Conservation (phyloP, 129 eudicot species). For the Kitagawia praeruptora region DNA sequence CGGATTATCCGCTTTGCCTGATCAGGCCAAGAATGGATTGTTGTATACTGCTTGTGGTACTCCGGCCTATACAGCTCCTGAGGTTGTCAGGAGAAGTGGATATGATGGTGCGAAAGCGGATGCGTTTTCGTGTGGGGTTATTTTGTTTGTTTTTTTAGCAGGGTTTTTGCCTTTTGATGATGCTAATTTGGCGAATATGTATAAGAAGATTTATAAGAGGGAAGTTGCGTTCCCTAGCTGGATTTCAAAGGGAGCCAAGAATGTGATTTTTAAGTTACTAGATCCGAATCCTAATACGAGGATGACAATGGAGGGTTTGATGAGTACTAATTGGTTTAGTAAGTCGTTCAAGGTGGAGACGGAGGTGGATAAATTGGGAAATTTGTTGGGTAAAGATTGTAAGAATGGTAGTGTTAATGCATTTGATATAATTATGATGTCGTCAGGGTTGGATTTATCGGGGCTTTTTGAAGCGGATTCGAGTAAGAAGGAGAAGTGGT, state of each 20-base stretch:
- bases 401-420: conserved; percentile 9
- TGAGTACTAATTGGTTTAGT: conserved; percentile 52
- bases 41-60: conserved; percentile 85
- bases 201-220: conserved; percentile 50
- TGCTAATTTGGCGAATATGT: conserved; percentile 54
- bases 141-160: conserved; percentile 46
- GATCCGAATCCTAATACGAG: conserved; percentile 77
- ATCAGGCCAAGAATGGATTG: conserved; percentile 36
- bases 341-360: conserved; percentile 26
- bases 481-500: conserved; percentile 7
- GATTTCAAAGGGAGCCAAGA: conserved; percentile 43
- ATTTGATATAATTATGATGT: conserved; percentile 17
- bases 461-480: conserved; percentile 3
- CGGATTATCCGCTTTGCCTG: conserved; percentile 77
- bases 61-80: conserved; percentile 91
- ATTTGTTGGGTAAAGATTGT: conserved; percentile 6
- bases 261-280: conserved; percentile 39
- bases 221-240: conserved; percentile 46
- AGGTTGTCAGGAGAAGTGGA: conserved; percentile 55
- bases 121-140: conserved; percentile 92
- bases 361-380: background rate
- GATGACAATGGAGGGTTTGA: conserved; percentile 39
- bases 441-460: conserved; percentile 12
- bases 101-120: conserved; percentile 86
- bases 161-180: conserved; percentile 75